phyloP scores from a whole-genome alignment of 108 stramenopile species.

The Nitzschia palea region DNA sequence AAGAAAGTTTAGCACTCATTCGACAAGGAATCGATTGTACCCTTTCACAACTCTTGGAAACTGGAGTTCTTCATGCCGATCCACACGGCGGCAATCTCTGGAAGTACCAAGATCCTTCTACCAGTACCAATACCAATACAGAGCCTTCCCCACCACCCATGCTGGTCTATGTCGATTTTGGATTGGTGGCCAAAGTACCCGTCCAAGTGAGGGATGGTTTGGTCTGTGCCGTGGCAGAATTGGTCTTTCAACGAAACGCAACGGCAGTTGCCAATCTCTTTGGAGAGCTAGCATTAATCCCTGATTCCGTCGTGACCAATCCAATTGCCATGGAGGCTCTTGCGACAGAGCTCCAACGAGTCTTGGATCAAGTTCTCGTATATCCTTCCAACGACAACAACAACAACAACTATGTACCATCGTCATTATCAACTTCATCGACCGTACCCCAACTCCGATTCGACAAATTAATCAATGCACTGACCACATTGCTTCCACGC shows the following conservation, averaged over 20 bases:
- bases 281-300: slow-evolving; percentile 71
- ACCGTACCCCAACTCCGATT: slow-evolving; percentile 66
- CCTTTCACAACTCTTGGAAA: slow-evolving; percentile 68
- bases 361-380: slow-evolving; percentile 45
- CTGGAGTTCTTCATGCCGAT: slow-evolving; percentile 75
- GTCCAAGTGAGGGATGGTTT: slow-evolving; percentile 66
- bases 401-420: not conserved
- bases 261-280: slow-evolving; percentile 70
- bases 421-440: slow-evolving; percentile 19
- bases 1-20: slow-evolving; percentile 64
- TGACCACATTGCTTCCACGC: slow-evolving; percentile 64
- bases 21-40: slow-evolving; percentile 73
- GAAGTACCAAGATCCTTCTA: slow-evolving; percentile 18
- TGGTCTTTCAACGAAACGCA: slow-evolving; percentile 65
- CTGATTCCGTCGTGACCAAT: slow-evolving; percentile 52
- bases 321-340: slow-evolving; percentile 48
- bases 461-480: slow-evolving; percentile 65
- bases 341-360: slow-evolving; percentile 43
- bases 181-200: slow-evolving; percentile 63
- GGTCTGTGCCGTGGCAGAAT: slow-evolving; percentile 71
- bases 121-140: not conserved
- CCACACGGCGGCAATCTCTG: slow-evolving; percentile 77
- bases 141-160: not conserved
- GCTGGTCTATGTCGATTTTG: slow-evolving; percentile 79
- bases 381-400: slow-evolving; percentile 19